phyloP scores from a whole-genome alignment of 2,329 filamentous ascomycete genomes.

The Beauveria varroae region DNA sequence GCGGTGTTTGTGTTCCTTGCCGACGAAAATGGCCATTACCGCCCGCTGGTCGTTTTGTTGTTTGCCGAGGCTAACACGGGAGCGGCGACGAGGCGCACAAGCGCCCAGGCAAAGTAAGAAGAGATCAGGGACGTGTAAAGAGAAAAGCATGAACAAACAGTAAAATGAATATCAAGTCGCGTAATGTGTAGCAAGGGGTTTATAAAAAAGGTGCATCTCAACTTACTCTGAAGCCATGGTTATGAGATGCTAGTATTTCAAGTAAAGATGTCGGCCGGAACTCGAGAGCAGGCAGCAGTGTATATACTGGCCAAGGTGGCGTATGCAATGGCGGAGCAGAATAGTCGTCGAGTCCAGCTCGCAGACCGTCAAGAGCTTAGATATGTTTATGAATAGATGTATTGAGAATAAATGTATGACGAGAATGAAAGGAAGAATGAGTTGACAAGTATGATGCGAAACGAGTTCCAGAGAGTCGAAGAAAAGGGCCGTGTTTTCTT shows the following conservation, averaged over 20 bases:
- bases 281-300: background rate
- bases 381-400: background rate
- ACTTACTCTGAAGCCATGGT: conserved; percentile 9
- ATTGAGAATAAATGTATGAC: background rate
- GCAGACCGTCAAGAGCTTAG: background rate
- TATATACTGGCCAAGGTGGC: no score
- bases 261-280: background rate
- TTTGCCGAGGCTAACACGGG: conserved; percentile 10
- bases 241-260: background rate
- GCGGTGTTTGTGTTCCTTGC: background rate
- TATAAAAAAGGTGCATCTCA: no score
- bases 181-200: background rate
- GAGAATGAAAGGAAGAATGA: background rate
- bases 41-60: background rate
- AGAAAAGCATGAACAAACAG: background rate
- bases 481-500: background rate
- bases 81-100: background rate
- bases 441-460: no score
- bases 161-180: background rate
- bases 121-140: background rate
- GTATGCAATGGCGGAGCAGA: no score
- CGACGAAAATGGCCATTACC: background rate
- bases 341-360: background rate
- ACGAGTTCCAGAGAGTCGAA: background rate
- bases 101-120: background rate